These are phyloP conservation scores for Apiospora arundinis DNA, from an alignment of 2,329 filamentous ascomycete species.

Conservation along the genomic window DNA sequence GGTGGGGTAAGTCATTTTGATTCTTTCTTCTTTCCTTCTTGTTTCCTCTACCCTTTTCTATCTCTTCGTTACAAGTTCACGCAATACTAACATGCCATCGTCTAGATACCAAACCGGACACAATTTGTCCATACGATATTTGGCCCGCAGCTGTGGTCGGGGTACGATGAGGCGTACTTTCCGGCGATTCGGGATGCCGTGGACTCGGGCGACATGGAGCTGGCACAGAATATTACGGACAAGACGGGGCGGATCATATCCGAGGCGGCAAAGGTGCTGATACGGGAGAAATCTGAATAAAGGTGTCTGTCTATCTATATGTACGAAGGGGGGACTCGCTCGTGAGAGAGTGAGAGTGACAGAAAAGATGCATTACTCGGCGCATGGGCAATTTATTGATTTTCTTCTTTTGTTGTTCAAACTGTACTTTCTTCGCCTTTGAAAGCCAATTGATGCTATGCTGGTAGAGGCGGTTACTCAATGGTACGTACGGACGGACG, in stretches of 20 bases:
- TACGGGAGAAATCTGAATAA: neutral
- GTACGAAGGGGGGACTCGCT: too few species aligned
- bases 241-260: constrained; percentile 74
- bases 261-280: constrained; percentile 54
- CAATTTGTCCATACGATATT: constrained; percentile 96
- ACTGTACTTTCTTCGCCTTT: neutral
- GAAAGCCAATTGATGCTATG: neutral
- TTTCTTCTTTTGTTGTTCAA: neutral
- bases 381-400: neutral
- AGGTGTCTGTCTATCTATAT: too few species aligned
- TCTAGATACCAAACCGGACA: constrained; percentile 80
- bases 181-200: constrained; percentile 86
- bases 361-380: constrained; percentile 14
- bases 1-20: constrained; percentile 72
- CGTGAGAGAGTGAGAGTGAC: too few species aligned
- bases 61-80: too few species aligned
- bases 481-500: neutral
- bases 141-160: constrained; percentile 80
- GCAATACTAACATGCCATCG: neutral
- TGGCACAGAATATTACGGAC: constrained; percentile 71
- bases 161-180: constrained; percentile 72
- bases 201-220: constrained; percentile 71
- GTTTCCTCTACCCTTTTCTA: too few species aligned
- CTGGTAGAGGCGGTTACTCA: neutral
- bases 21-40: neutral